Evolutionary conservation across 2,329 filamentous ascomycete species (phyloP).

Genomic region (Cryphonectria japonica): DNA sequence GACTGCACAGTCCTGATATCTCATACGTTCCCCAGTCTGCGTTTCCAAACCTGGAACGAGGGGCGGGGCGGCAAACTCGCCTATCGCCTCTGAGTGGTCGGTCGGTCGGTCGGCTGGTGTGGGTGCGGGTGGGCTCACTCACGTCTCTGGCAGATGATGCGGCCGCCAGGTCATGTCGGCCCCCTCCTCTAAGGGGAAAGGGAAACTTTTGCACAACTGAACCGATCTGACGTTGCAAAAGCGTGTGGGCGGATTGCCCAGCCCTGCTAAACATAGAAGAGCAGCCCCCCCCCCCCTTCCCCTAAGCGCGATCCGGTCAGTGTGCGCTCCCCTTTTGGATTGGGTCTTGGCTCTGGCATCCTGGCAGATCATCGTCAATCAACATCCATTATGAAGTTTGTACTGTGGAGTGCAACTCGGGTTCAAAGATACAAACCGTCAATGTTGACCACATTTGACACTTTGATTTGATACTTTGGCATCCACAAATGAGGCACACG

Average conservation of each 20-base stretch:
- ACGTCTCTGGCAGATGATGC: background rate
- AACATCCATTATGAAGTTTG: background rate
- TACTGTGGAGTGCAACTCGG: background rate
- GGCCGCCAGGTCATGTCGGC: background rate
- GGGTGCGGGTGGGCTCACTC: background rate
- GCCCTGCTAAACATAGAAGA: slow-evolving; percentile 4
- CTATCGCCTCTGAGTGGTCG: background rate
- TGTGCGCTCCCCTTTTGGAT: slow-evolving; percentile 1
- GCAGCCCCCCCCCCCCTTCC: background rate
- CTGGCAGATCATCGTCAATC: background rate
- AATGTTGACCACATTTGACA: background rate
- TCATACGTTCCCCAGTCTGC: background rate
- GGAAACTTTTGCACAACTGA: background rate
- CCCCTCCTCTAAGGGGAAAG: background rate
- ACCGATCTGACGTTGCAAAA: slow-evolving; percentile 5
- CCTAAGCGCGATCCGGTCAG: background rate
- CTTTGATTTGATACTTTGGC: background rate
- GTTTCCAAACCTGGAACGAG: background rate
- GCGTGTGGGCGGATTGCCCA: background rate
- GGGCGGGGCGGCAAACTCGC: background rate
- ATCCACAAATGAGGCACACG: background rate
- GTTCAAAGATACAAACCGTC: background rate
- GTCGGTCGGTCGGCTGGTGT: background rate
- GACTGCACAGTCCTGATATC: background rate
- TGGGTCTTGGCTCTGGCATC: background rate